phyloP scores from a whole-genome alignment of 495 filamentous ascomycete species.

The Aspergillus leporis region DNA sequence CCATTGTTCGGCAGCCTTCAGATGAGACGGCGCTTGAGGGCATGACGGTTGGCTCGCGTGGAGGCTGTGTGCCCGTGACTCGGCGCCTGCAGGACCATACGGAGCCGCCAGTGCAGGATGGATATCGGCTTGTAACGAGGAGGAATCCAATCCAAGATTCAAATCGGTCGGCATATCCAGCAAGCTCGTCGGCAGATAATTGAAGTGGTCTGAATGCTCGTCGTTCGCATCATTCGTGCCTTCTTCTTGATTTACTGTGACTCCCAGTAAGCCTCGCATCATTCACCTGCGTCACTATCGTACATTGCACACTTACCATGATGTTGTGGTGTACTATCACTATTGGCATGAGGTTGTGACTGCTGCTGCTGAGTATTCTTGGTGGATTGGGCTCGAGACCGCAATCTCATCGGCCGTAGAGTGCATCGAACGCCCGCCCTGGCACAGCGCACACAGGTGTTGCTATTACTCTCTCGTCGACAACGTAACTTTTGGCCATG shows the following conservation, averaged over 20 bases:
- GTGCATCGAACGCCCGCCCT: not conserved
- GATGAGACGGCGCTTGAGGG: not conserved
- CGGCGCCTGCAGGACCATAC: no score
- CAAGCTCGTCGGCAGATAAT: not conserved
- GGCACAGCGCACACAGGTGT: not conserved
- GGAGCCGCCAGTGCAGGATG: not conserved
- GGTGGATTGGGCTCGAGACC: not conserved
- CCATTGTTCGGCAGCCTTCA: not conserved
- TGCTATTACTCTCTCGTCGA: not conserved
- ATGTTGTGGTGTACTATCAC: no score
- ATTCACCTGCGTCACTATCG: no score
- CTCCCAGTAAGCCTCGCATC: no score
- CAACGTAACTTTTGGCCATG: constrained; percentile 4
- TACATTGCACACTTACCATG: no score
- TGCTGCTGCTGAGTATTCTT: not conserved
- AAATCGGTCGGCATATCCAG: not conserved
- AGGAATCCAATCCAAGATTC: not conserved
- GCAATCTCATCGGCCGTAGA: not conserved
- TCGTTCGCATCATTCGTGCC: no score
- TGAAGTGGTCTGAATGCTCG: not conserved
- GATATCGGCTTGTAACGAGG: not conserved
- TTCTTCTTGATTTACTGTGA: no score
- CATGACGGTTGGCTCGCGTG: not conserved
- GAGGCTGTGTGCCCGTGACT: no score
- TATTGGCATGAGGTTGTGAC: not conserved